Evolutionary conservation across 148 eudicot genomes (phyloP), one percentile per base, ranked within the genome.

Genomic region (Hydrangea macrophylla): DNA sequence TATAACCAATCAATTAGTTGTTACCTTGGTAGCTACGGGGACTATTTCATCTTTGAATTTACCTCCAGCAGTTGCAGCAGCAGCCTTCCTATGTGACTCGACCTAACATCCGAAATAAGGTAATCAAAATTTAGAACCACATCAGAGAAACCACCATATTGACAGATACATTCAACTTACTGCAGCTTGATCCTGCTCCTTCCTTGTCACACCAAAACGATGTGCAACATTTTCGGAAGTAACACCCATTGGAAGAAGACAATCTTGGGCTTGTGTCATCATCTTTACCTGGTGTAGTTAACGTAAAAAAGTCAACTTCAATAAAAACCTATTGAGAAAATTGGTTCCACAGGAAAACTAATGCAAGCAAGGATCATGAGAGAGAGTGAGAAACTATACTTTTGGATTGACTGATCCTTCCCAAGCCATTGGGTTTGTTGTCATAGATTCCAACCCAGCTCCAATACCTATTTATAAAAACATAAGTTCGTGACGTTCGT

Each of bases 391-490:
- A 65, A 37, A 64, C 39, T 65, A 56, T 83, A 95, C 99, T 70
- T 65, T 87, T 35, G 97, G 99, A 78, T 91, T 95, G 58, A 91
- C 90, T 30, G 91, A 81, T 73, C 93, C 96, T 67, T 91, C 96
- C 85, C 85, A 91, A 39, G 90, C 88, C 97, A 89, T 95, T 18
- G 89, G 90, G 68, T 95, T 91, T 31, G 76, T 42, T 15, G 97
- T 88, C 99, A 95, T 95, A 39, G 90, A 91, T 69, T 95, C 97
- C 68, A 94, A 72, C 37, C 99, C 99, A 67, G 97, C 99, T 65
- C 96, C 97, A 77, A 94, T 94, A 10, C 99, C 97, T 94, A 79
- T 80, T 72, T 45, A 51, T 7, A 26, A 54, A 20, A 64, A 57
- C 66, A 50, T 22, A 23, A 42, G 27, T 45, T 40, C n/a, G n/a